Evolutionary conservation across 2,329 filamentous ascomycete genomes (phyloP).

Genomic region (Fusarium anthophilum): DNA sequence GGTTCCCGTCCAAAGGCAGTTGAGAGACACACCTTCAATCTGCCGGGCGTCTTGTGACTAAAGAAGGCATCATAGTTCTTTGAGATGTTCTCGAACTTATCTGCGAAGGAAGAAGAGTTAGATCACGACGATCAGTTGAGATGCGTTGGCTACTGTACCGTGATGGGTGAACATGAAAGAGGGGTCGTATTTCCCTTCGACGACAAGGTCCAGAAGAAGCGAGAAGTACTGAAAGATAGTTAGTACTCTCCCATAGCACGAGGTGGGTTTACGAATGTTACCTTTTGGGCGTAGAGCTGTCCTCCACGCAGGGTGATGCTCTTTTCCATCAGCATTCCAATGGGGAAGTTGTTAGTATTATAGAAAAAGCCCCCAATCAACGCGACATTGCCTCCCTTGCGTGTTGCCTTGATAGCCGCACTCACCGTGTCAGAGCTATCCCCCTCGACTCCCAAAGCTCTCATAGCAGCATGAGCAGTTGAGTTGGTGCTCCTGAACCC

Average conservation of each 20-base stretch:
- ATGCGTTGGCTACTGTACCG: not conserved
- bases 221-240: not conserved
- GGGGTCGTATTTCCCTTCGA: not conserved
- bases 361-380: constrained; percentile 1
- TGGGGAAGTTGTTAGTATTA: not conserved
- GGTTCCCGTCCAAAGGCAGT: not conserved
- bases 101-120: not conserved
- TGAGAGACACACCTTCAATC: not conserved
- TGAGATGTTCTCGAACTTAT: not conserved
- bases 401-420: not conserved
- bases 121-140: accelerated
- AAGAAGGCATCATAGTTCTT: not conserved
- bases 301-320: not conserved
- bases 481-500: constrained; percentile 6
- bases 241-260: not conserved
- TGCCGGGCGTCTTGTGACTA: not conserved
- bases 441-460: not conserved
- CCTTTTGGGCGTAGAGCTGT: constrained; percentile 3
- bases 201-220: not conserved
- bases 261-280: not conserved
- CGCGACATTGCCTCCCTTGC: not conserved
- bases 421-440: constrained; percentile 3
- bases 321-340: constrained; percentile 10
- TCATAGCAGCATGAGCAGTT: not conserved
- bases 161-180: not conserved